Base-by-base conservation (phyloP, 345 rosid genomes). In the Aquilaria yunnanensis region DNA sequence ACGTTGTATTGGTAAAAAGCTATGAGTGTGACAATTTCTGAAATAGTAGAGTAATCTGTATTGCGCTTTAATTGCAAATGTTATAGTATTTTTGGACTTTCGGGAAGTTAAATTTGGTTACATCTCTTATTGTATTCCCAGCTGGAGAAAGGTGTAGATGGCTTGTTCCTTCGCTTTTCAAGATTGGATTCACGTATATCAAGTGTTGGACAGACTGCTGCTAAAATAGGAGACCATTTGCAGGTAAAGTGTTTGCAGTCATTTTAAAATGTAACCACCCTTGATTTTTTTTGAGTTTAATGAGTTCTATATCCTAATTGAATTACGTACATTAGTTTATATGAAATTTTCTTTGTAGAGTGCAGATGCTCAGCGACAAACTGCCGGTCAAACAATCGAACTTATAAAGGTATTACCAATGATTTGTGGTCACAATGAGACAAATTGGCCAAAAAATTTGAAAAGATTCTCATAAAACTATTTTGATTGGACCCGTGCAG, bases 121-220 rank as follows among this genome's bases (percentile, higher is more conserved):
- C 43, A 37, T 37, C 5, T 23, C 23, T 23, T 37, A 37, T 9
- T 37, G 43, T 37, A 37, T 72, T 47, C 57, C 63, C 80, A 89
- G 96, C 76, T 89, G 54, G 96, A 89, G 75, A 84, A 83, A 56
- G 94, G 94, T 72, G 96, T 89, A 30, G 93, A 89, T 60, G 96
- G 90, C 71, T 67, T 89, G 80, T 86, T 84, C 66, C 85, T 65
- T 77, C 82, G 92, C 81, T 87, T 90, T 79, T 86, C 96, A 47
- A 82, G 96, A 72, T 75, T 84, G 78, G 90, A 83, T 68, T 80
- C 91, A 30, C 94, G 96, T 59, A 89, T 89, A 67, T 89, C 96
- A 49, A 87, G 96, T 74, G 96, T 89, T 65, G 94, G 96, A 69
- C 96, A 91, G 83, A 91, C 97, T 70, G 97, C 96, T 70, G 97